Evolutionary conservation across 192 early-diverging fungal species (phyloP).

Genomic region (Umbelopsis sp.): DNA sequence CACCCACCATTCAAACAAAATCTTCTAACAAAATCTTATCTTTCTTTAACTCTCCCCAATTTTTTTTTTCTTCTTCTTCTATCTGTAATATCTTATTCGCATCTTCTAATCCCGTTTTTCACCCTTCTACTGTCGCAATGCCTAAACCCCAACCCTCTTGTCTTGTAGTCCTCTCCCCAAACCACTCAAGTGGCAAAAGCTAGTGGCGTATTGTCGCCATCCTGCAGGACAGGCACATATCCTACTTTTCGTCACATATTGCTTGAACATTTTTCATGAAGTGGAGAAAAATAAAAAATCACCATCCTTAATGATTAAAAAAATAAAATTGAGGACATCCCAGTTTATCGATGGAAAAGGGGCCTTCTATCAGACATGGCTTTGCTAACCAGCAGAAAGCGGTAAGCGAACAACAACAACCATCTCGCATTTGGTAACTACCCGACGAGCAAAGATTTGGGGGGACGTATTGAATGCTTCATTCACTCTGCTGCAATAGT

Average conservation of each 20-base stretch:
- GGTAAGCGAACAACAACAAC: constrained; percentile 5
- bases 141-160: not conserved
- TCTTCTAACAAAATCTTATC: not conserved
- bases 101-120: not conserved
- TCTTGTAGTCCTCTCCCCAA: not conserved
- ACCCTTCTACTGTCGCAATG: not conserved
- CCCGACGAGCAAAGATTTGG: not conserved
- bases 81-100: not conserved
- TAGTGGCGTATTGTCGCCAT: constrained; percentile 9
- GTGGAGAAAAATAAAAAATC: not conserved
- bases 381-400: not conserved
- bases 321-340: no score
- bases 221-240: constrained; percentile 17
- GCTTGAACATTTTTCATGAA: not conserved
- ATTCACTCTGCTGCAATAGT: not conserved
- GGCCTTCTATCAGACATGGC: no score
- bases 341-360: no score
- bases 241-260: not conserved
- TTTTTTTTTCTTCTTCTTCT: constrained; percentile 10
- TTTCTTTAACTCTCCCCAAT: constrained; percentile 8
- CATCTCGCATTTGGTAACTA: not conserved
- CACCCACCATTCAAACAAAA: not conserved
- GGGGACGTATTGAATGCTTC: not conserved
- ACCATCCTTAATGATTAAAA: no score
- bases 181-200: not conserved